These are phyloP conservation scores for Clitoria ternatea DNA, from an alignment of 306 rosid species.

Conservation along the genomic window DNA sequence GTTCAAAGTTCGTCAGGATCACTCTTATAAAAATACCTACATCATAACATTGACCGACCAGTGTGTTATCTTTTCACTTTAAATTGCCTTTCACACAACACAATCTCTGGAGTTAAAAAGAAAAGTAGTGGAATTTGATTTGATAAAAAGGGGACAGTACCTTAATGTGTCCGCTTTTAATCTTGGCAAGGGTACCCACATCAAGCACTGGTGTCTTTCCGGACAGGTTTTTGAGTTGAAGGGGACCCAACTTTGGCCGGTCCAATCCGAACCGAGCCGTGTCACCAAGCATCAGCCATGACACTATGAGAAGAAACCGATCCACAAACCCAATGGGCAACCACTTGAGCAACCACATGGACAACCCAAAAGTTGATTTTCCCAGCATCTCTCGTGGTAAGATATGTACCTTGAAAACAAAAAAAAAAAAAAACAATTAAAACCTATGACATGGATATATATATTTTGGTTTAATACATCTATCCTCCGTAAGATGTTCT, in stretches of 20 bases:
- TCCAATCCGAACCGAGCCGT: slow-evolving; percentile 74
- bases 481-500: no score
- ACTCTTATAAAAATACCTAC: no score
- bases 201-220: slow-evolving; percentile 98
- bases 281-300: slow-evolving; percentile 82
- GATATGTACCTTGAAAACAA: slow-evolving; percentile 71
- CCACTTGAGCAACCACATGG: slow-evolving; percentile 98
- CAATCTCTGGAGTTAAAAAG: neutral
- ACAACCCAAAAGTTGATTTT: slow-evolving; percentile 97
- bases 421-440: slow-evolving; percentile 1
- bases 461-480: no score
- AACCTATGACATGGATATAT: neutral
- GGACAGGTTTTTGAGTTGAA: slow-evolving; percentile 74
- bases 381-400: slow-evolving; percentile 99
- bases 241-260: slow-evolving; percentile 87
- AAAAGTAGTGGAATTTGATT: slow-evolving; percentile 10
- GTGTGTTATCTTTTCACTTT: neutral
- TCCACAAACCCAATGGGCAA: slow-evolving; percentile 75
- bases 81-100: neutral
- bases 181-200: slow-evolving; percentile 94
- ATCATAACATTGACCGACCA: no score
- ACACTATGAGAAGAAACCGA: slow-evolving; percentile 55
- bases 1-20: no score
- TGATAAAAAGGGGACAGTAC: slow-evolving; percentile 44
- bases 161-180: slow-evolving; percentile 77